Evolutionary conservation across 2,329 filamentous ascomycete species (phyloP).

Genomic region (Diatrype stigma): DNA sequence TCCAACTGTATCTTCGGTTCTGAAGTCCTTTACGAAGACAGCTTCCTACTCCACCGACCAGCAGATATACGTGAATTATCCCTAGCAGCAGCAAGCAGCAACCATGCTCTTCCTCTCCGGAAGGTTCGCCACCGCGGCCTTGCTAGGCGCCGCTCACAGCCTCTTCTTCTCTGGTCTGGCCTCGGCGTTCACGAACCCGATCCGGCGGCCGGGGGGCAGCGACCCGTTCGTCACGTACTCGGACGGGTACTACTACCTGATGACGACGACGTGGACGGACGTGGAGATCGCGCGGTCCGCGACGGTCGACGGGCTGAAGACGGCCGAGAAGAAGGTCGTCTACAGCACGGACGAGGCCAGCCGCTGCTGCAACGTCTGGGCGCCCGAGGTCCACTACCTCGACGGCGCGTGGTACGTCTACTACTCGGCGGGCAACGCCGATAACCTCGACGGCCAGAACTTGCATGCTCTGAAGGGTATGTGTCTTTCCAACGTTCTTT

Average conservation of each 20-base stretch:
- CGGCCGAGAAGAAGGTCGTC: slow-evolving; percentile 44
- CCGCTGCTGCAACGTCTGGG: slow-evolving; percentile 54
- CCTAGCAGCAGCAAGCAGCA: not conserved
- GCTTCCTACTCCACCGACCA: too few species aligned
- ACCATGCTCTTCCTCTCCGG: slow-evolving; percentile 7
- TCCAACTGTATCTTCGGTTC: too few species aligned
- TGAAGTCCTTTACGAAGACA: too few species aligned
- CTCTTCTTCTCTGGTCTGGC: slow-evolving; percentile 11
- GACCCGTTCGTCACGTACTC: slow-evolving; percentile 51
- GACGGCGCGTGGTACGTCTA: slow-evolving; percentile 51
- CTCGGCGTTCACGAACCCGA: slow-evolving; percentile 46
- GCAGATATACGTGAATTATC: too few species aligned
- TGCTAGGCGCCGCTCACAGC: slow-evolving; percentile 10
- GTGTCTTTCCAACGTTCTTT: not conserved
- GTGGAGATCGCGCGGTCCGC: slow-evolving; percentile 50
- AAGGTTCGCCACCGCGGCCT: slow-evolving; percentile 8
- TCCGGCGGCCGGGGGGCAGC: slow-evolving; percentile 44
- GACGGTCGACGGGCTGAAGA: slow-evolving; percentile 53
- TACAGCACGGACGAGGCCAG: slow-evolving; percentile 43
- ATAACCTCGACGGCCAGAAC: slow-evolving; percentile 45
- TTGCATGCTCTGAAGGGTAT: slow-evolving; percentile 48
- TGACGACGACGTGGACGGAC: slow-evolving; percentile 53
- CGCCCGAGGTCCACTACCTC: slow-evolving; percentile 51
- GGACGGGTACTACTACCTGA: slow-evolving; percentile 51
- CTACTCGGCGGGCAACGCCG: slow-evolving; percentile 37